Percentiles rank a stretch among this genome's conserved stretches.
phyloP scores from a whole-genome alignment of 2,329 filamentous ascomycete genomes.

The Penicillium vulpinum region DNA sequence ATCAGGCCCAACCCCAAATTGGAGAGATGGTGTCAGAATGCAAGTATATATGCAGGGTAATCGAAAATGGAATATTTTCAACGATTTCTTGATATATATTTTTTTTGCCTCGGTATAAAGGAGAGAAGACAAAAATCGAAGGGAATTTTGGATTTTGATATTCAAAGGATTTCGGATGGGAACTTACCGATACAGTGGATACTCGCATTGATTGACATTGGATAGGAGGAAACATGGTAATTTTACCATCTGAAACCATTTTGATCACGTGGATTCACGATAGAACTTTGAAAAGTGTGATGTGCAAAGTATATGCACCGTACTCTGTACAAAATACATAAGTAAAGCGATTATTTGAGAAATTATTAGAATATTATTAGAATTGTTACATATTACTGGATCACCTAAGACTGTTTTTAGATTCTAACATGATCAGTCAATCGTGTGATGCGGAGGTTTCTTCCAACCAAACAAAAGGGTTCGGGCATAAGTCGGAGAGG shows the following conservation, averaged over 20 bases:
- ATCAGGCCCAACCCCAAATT: constrained; percentile 1
- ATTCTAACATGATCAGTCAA: not conserved
- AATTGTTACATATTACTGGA: too few species aligned
- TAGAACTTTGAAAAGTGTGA: too few species aligned
- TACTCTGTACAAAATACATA: too few species aligned
- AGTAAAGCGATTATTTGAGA: too few species aligned
- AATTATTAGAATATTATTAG: too few species aligned
- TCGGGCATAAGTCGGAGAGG: not conserved
- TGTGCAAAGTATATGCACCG: too few species aligned
- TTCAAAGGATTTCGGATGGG: not conserved
- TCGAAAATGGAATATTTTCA: not conserved
- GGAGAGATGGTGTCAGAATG: constrained; percentile 16
- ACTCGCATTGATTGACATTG: not conserved
- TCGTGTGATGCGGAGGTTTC: too few species aligned
- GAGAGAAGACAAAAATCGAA: not conserved
- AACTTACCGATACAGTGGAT: not conserved
- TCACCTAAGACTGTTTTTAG: too few species aligned
- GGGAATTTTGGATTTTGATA: not conserved
- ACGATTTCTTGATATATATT: not conserved
- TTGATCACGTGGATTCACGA: not conserved
- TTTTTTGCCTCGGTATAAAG: not conserved
- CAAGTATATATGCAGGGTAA: not conserved
- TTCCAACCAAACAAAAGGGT: not conserved
- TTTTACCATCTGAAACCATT: not conserved
- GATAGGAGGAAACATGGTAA: not conserved